These are phyloP conservation scores for Aspergillus sclerotioniger DNA, from an alignment of 495 filamentous ascomycete genomes.

Conservation along the genomic window DNA sequence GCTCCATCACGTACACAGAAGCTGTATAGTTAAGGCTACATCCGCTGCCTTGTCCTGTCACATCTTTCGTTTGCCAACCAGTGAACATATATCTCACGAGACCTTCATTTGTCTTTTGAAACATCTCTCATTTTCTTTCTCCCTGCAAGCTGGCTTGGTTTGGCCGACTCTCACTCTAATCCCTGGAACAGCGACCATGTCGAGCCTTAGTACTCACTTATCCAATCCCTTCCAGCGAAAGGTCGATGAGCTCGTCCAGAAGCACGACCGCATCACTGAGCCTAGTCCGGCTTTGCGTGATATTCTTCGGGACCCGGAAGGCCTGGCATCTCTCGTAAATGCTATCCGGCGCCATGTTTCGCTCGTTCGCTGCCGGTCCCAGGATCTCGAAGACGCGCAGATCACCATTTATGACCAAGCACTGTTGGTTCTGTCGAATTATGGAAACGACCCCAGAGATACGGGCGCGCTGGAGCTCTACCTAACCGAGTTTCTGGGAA, in stretches of 20 bases:
- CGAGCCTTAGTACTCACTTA: not conserved
- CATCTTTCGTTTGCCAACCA: not conserved
- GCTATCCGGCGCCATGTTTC: slow-evolving; percentile 31
- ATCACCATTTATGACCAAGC: slow-evolving; percentile 43
- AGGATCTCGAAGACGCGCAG: slow-evolving; percentile 35
- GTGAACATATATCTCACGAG: not conserved
- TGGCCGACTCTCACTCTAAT: not conserved
- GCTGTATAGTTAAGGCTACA: not conserved
- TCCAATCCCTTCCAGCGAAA: slow-evolving; percentile 6
- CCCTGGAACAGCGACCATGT: slow-evolving; percentile 3
- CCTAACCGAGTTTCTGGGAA: slow-evolving; percentile 38
- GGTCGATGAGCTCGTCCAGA: slow-evolving; percentile 24
- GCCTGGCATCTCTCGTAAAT: slow-evolving; percentile 22
- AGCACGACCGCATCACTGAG: slow-evolving; percentile 19
- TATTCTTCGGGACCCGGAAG: slow-evolving; percentile 21
- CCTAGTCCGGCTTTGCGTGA: slow-evolving; percentile 25
- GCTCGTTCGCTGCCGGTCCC: slow-evolving; percentile 34
- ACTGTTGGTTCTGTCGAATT: slow-evolving; percentile 31
- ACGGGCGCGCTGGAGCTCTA: slow-evolving; percentile 38
- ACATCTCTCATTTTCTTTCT: not conserved
- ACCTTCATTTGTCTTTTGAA: not conserved
- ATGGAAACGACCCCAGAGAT: slow-evolving; percentile 25
- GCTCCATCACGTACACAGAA: not conserved
- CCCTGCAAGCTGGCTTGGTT: not conserved
- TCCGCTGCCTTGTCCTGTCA: not conserved